Conservation (phyloP, 371 early-diverging fungal species). For the Basidiobolus meristosporus region DNA sequence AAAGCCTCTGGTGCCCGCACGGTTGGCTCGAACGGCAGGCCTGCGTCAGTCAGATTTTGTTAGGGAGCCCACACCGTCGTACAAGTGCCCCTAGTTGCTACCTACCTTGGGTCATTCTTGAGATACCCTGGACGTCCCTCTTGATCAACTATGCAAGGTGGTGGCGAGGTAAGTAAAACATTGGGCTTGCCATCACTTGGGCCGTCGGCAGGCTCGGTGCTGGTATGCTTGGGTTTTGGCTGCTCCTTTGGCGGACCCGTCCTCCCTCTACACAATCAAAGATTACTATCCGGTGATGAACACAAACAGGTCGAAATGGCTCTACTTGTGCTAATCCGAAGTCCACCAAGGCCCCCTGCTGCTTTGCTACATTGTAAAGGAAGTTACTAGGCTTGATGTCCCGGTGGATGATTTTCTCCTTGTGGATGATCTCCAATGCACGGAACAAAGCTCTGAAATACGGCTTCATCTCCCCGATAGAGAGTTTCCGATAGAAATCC, state of each 20-base stretch:
- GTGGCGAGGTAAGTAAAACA: not conserved
- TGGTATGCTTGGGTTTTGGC: not conserved
- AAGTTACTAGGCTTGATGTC: conserved; percentile 98
- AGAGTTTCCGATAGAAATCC: conserved; percentile 29
- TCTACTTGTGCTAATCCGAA: conserved; percentile 92
- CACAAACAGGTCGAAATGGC: not conserved
- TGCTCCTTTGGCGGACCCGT: not conserved
- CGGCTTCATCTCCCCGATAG: conserved; percentile 48
- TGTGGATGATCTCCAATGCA: conserved; percentile 56
- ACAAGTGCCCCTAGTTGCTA: conserved; percentile 13
- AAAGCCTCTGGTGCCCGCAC: conserved; percentile 98
- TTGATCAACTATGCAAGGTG: not conserved
- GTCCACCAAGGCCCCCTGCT: conserved; percentile 82
- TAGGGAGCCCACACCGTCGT: conserved; percentile 1
- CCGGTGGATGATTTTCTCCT: conserved; percentile 56
- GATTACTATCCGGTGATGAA: no score
- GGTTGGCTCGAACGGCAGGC: conserved; percentile 57
- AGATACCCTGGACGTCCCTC: conserved; percentile 5
- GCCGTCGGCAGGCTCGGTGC: not conserved
- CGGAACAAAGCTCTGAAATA: conserved; percentile 68
- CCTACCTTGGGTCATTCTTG: conserved; percentile 9
- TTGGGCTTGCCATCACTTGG: not conserved
- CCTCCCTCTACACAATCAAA: no score
- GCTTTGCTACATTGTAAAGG: conserved; percentile 44
- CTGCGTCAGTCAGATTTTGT: conserved; percentile 11